Evolutionary conservation across 129 eudicot species (phyloP).

Genomic region (Calendula officinalis): DNA sequence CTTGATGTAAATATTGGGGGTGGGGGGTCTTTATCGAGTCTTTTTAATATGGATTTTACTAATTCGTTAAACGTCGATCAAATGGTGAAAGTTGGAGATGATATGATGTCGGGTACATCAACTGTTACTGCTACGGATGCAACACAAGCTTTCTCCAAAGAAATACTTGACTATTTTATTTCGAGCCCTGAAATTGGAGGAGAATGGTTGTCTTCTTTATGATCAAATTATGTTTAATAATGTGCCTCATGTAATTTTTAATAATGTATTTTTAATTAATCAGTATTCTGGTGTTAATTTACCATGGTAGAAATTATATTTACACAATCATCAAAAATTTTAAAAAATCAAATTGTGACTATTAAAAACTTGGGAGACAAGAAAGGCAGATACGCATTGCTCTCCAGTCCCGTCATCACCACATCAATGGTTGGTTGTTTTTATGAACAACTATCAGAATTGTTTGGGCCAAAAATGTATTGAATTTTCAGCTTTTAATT

Average conservation of each 20-base stretch:
- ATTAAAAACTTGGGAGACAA: not conserved
- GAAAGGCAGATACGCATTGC: slow-evolving; percentile 2
- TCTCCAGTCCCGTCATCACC: slow-evolving; percentile 3
- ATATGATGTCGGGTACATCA: slow-evolving; percentile 22
- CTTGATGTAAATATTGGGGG: slow-evolving; percentile 21
- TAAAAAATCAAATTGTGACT: not conserved
- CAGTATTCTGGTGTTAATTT: too few relatives aligned
- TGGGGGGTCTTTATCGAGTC: slow-evolving; percentile 19
- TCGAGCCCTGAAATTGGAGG: slow-evolving; percentile 35
- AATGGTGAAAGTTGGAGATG: slow-evolving; percentile 8
- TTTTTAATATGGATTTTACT: slow-evolving; percentile 28
- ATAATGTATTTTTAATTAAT: not conserved
- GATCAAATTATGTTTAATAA: not conserved
- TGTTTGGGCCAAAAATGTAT: slow-evolving; percentile 14
- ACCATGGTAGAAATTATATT: not conserved
- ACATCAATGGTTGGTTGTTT: not conserved
- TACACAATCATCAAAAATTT: slow-evolving; percentile 28
- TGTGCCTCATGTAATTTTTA: not conserved
- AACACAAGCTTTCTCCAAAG: slow-evolving; percentile 21
- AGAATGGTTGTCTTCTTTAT: slow-evolving; percentile 35
- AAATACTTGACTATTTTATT: slow-evolving; percentile 28
- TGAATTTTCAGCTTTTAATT: not conserved
- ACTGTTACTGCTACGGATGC: slow-evolving; percentile 9
- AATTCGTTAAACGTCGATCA: slow-evolving; percentile 5
- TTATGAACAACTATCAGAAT: not conserved